Evolutionary conservation across 148 eudicot genomes (phyloP), one percentile per base, ranked within the genome.

Genomic region (Fagopyrum esculentum): DNA sequence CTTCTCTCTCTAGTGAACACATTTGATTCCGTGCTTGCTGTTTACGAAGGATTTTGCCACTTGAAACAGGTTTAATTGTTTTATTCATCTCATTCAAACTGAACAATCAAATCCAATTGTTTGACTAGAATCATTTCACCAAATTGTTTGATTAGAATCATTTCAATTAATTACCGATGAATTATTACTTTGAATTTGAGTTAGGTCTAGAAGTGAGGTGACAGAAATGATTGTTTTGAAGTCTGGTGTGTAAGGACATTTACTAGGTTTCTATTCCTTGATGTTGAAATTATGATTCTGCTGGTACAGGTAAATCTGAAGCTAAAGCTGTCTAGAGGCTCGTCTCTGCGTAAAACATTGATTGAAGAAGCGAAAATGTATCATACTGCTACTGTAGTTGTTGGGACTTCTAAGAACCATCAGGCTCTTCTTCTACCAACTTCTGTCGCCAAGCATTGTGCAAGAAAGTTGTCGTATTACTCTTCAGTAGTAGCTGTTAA

Each of bases 21-120:
- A 3, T 89, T 91, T 73, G 96, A 91, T 81, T 81, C 91, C 6
- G 86, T 86, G 59, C 86, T 91, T 76, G 87, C 90, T 82, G 96
- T 87, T 44, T 91, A 91, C 64, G 91, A 91, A 87, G 96, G 96
- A 47, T 91, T 91, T 77, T 91, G 93, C 73, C 85, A 91, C 78
- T 79, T 91, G 35, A 91, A 85, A 78, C 93, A 91, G 93, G 96
- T 91, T 75, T 10, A 35, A 29, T 46, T 11, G 12, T 49, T 19
- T 26, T 4, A 60, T 71, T 47, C 40, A 1, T 9, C 17, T 29
- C 68, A 11, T 35, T 35, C 40, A 35, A 35, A 35, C 40, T 35
- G 3, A 2, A 35, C 40, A 35, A 35, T 35, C 40, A 35, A 35
- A 35, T 35, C 40, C 0, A 35, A 35, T 35, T 35, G 40, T 35